Evolutionary conservation across 1,284 basidiomycete genomes (phyloP).

Genomic region (Trichosporon asahii): DNA sequence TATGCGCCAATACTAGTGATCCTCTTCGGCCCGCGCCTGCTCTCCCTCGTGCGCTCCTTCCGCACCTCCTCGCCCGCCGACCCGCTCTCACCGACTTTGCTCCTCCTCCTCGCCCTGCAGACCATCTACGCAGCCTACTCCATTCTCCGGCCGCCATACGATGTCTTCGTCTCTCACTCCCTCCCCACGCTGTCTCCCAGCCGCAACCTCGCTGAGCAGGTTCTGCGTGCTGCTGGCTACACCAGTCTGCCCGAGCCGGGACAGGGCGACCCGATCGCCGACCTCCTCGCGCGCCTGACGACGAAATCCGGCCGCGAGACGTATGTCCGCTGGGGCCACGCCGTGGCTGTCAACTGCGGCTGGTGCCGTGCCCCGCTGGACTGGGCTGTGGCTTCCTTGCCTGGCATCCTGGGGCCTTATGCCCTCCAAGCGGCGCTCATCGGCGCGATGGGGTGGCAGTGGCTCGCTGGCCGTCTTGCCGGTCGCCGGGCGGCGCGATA

Average conservation of each 20-base stretch:
- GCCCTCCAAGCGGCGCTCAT: constrained; percentile 27
- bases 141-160: constrained; percentile 28
- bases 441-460: constrained; percentile 28
- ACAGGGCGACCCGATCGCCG: constrained; percentile 22
- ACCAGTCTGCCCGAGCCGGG: background rate
- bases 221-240: background rate
- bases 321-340: constrained; percentile 42
- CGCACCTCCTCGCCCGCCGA: background rate
- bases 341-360: constrained; percentile 28
- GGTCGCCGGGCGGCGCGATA: constrained; percentile 23
- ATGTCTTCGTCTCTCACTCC: constrained; percentile 31
- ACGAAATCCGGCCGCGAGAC: constrained; percentile 30
- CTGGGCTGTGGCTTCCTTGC: constrained; percentile 30
- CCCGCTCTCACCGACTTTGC: background rate
- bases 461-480: constrained; percentile 23
- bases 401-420: constrained; percentile 31
- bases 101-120: background rate
- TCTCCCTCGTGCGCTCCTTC: background rate
- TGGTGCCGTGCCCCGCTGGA: constrained; percentile 38
- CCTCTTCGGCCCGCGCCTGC: background rate
- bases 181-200: constrained; percentile 24
- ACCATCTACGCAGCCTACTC: background rate
- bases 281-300: constrained; percentile 31
- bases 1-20: background rate
- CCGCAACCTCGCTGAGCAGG: constrained; percentile 2